Base-by-base conservation (phyloP, 1,139 yeast species). In the Candida glucosophila region DNA sequence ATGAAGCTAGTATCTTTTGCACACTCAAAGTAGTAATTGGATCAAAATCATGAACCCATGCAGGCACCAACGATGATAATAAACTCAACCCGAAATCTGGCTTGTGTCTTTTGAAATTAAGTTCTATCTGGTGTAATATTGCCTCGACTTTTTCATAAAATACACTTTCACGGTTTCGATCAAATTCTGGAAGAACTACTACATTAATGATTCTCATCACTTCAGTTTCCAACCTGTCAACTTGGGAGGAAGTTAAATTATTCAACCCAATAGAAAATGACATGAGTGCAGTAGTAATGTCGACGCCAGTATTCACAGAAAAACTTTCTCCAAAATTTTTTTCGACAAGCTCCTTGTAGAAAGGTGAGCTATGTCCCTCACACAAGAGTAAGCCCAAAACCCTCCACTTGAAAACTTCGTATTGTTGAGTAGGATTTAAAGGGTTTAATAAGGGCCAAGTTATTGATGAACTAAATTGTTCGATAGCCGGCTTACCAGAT, bases 311-410 rank as follows among this genome's bases (percentile, higher is more conserved):
- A 43, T 92, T 92, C 5, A 88, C 82, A 1, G 92, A 63, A 49
- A 79, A 90, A 40, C 90, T 97, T 25, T 82, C 75, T 21, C 93
- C 97, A 23, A 77, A 52, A 2, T 92, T 93, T 6, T 79, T 57
- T 49, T 90, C 98, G 33, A 90, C 80, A 31, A 90, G 61, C 13
- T 73, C 73, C 51, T 86, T 85, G 51, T 88, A 83, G 29, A 90
- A 65, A 5, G 95, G 90, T 7, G 97, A 80, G 9, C 90, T 79
- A 44, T 88, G 97, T 1, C 98, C 97, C 47, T 85, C 96, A 40
- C 81, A 72, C 19, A 92, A 58, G 31, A 92, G 58, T 11, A 77
- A 72, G 14, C 82, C 73, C 25, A 88, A 58, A 5, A 88, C 59
- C 33, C 77, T 79, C 69, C 90, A 64, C 25, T 82, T 66, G 48